Conservation (phyloP, 805 yeast genomes). For the Hanseniaspora vineae region DNA sequence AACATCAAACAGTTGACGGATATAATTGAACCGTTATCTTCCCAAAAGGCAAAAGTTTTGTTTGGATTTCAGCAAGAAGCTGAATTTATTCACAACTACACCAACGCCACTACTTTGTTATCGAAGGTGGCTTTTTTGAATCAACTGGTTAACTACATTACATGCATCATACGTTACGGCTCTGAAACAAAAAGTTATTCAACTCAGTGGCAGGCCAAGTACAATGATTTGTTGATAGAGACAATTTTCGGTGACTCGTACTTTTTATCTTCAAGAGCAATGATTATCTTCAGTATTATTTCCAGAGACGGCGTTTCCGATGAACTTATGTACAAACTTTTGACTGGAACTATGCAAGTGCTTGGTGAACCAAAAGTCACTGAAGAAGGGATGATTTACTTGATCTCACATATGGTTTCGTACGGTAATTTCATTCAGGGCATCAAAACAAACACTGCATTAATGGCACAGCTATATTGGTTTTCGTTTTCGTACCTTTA, state of each 20-base stretch:
- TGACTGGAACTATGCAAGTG: constrained; percentile 23
- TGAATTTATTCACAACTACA: constrained; percentile 23
- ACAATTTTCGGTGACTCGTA: constrained; percentile 45
- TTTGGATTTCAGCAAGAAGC: constrained; percentile 55
- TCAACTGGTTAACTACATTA: constrained; percentile 41
- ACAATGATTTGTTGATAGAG: constrained; percentile 51
- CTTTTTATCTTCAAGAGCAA: constrained; percentile 53
- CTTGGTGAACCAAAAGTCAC: constrained; percentile 22
- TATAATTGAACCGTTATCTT: constrained; percentile 29
- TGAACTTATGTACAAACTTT: constrained; percentile 26
- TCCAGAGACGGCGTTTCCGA: constrained; percentile 53
- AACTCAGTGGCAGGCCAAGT: constrained; percentile 47
- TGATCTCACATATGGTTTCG: constrained; percentile 28
- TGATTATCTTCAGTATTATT: constrained; percentile 56
- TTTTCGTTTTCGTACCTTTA: constrained; percentile 22
- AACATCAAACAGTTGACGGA: constrained; percentile 31
- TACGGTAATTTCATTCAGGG: constrained; percentile 29
- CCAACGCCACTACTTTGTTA: constrained; percentile 26
- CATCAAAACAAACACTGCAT: constrained; percentile 19
- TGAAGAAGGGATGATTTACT: constrained; percentile 19
- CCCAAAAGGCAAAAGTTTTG: constrained; percentile 55
- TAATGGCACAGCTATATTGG: constrained; percentile 27
- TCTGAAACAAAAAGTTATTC: constrained; percentile 35
- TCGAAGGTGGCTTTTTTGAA: constrained; percentile 36
- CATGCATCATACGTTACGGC: constrained; percentile 34